Conservation (phyloP, 176 grass and related monocot species). For the Bromus sterilis region DNA sequence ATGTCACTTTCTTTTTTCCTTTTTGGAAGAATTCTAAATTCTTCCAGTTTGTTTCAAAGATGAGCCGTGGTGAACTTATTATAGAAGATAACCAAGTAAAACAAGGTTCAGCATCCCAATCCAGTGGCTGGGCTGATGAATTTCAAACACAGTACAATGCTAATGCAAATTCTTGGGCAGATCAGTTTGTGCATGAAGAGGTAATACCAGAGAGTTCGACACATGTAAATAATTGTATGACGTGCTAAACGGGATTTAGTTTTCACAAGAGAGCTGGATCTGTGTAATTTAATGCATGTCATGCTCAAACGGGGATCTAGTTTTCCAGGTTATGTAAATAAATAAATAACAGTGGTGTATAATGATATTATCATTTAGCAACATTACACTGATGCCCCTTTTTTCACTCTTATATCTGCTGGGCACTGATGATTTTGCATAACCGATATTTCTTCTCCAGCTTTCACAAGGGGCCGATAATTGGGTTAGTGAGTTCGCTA, state of each 20-base stretch:
- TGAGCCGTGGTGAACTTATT: slow-evolving; percentile 95
- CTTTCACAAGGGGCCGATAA: slow-evolving; percentile 62
- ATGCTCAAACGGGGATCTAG: background rate
- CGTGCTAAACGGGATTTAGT: background rate
- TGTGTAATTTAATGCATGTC: background rate
- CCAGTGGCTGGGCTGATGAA: slow-evolving; percentile 85
- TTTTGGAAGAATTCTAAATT: slow-evolving; percentile 88
- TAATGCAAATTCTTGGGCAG: slow-evolving; percentile 76
- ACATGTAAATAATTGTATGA: slow-evolving; percentile 6
- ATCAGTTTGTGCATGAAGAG: slow-evolving; percentile 83
- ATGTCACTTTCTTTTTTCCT: slow-evolving; percentile 18
- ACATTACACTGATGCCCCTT: background rate
- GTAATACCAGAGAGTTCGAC: slow-evolving; percentile 41
- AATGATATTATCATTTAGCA: background rate
- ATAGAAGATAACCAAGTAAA: slow-evolving; percentile 99
- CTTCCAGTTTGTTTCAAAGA: slow-evolving; percentile 98
- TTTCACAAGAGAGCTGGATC: background rate
- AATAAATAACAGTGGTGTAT: background rate
- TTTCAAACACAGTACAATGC: slow-evolving; percentile 84
- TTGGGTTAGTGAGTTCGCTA: slow-evolving; percentile 78
- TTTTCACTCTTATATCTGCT: background rate
- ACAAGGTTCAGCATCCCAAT: slow-evolving; percentile 63
- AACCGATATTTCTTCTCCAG: slow-evolving; percentile 35
- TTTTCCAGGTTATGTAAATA: slow-evolving; percentile 9
- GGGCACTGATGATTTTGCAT: slow-evolving; percentile 26